Percentiles rank a stretch among this genome's conserved stretches.
These are phyloP conservation scores for Neonectria neomacrospora DNA, from an alignment of 2,329 filamentous ascomycete species.

Conservation along the genomic window DNA sequence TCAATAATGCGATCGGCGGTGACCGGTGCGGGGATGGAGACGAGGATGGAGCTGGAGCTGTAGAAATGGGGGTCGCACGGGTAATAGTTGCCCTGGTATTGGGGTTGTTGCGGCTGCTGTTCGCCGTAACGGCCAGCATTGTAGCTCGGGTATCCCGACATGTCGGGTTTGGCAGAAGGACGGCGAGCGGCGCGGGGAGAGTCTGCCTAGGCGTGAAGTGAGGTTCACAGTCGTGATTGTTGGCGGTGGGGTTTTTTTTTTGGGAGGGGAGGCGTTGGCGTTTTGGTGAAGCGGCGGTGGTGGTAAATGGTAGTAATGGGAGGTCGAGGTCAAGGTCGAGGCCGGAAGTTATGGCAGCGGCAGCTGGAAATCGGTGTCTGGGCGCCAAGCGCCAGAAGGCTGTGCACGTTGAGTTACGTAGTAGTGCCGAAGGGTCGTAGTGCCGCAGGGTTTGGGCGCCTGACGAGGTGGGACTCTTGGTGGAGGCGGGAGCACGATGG, in stretches of 20 bases:
- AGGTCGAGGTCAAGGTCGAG: slow-evolving; percentile 27
- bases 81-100: slow-evolving; percentile 59
- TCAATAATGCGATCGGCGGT: slow-evolving; percentile 19
- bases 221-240: slow-evolving; percentile 1
- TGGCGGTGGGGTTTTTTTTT: slow-evolving; percentile 10
- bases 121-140: slow-evolving; percentile 58
- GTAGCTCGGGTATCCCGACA: slow-evolving; percentile 73
- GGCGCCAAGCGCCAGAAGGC: slow-evolving; percentile 24
- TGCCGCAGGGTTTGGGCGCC: slow-evolving; percentile 16
- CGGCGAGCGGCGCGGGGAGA: slow-evolving; percentile 7
- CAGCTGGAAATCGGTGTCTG: slow-evolving; percentile 20
- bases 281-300: slow-evolving; percentile 19
- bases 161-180: slow-evolving; percentile 46
- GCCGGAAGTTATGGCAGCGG: slow-evolving; percentile 23
- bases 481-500: neutral
- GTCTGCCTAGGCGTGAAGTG: neutral
- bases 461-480: slow-evolving; percentile 20
- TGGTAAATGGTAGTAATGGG: slow-evolving; percentile 19
- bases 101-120: slow-evolving; percentile 51
- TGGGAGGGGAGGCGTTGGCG: slow-evolving; percentile 19
- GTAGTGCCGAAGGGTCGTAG: slow-evolving; percentile 19
- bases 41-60: slow-evolving; percentile 10
- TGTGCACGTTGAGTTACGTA: slow-evolving; percentile 19
- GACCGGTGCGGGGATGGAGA: slow-evolving; percentile 27
- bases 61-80: slow-evolving; percentile 56